Evolutionary conservation across 768 basidiomycete genomes (phyloP), one percentile per base, ranked within the genome.

Genomic region (Kwoniella dejecticola): DNA sequence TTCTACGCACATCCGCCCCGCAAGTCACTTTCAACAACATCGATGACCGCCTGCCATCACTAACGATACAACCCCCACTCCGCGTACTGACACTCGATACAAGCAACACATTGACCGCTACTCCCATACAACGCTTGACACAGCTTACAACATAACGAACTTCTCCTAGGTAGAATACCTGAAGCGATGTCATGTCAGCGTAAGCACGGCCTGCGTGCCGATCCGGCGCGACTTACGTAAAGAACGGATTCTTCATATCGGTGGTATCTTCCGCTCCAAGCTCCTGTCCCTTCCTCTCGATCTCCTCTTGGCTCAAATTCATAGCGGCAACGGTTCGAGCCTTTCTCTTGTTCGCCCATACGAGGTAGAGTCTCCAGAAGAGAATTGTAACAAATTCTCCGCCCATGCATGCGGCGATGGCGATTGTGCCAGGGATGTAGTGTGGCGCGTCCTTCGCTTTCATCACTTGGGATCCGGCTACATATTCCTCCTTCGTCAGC

Each of bases 181-280:
- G 33, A 36, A 7, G 15, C 7, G 33, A 36, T 7, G 7, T 7
- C 7, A 36, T 36, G 33, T 36, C 15, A 36, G 33, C 33, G 15
- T 7, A 36, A 36, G 7, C 15, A 36, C 7, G 33, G 15, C 33
- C 33, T 7, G 15, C 15, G 15, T 7, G 7, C 7, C 7, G 15
- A 36, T 36, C 33, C 7, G 15, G 33, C n/a, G n/a, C n/a, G 15
- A 64, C 64, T 57, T 36, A 70, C 68, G 19, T 50, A 60, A 70
- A 70, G 60, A 58, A 70, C 17, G 62, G 62, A 29, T 70, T 70
- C 63, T 68, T 60, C 38, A 58, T 42, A 56, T 67, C 69, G 11
- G 69, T 70, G 26, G 60, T 82, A 48, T 70, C 69, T 47, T 59
- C 33, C 17, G 63, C 60, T 17, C 69, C 69, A 12, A 65, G 23